These are phyloP conservation scores for Mycena rosella DNA, from an alignment of 768 basidiomycete species.

Conservation along the genomic window DNA sequence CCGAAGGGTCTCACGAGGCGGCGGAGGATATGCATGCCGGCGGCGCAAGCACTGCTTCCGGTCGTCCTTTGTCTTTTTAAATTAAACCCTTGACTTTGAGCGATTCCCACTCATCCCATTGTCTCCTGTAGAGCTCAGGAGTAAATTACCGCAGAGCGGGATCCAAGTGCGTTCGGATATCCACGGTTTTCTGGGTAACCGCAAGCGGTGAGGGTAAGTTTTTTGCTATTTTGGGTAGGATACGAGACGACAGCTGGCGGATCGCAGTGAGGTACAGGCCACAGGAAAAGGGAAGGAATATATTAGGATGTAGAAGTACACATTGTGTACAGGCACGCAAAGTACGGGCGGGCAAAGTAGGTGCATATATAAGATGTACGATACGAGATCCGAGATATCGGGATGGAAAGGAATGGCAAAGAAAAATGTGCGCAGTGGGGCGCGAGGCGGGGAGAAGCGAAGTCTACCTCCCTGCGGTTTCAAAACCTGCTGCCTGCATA, in stretches of 20 bases:
- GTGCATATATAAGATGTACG: slow-evolving; percentile 12
- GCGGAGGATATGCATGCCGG: too few relatives aligned
- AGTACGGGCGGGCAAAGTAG: too few relatives aligned
- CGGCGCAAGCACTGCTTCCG: slow-evolving; percentile 11
- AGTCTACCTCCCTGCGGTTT: neutral
- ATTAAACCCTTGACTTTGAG: neutral
- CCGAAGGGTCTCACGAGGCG: too few relatives aligned
- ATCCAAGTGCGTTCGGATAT: too few relatives aligned
- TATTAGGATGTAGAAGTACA: slow-evolving; percentile 9
- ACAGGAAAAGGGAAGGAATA: slow-evolving; percentile 11
- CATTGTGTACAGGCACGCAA: too few relatives aligned
- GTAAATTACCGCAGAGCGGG: slow-evolving; percentile 14
- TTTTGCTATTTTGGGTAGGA: neutral
- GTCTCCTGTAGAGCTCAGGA: slow-evolving; percentile 5
- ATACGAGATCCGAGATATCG: slow-evolving; percentile 15
- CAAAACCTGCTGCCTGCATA: neutral
- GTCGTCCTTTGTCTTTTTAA: neutral
- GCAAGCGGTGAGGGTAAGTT: neutral
- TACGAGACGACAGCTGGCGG: neutral
- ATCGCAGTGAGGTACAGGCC: neutral
- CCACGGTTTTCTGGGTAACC: slow-evolving; percentile 9
- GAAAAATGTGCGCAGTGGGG: slow-evolving; percentile 14
- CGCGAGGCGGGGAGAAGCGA: slow-evolving; percentile 7
- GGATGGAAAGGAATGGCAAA: slow-evolving; percentile 7
- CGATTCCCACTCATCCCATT: neutral